phyloP scores from a whole-genome alignment of 192 early-diverging fungal species.

The Rhizoclosmatium sp. region DNA sequence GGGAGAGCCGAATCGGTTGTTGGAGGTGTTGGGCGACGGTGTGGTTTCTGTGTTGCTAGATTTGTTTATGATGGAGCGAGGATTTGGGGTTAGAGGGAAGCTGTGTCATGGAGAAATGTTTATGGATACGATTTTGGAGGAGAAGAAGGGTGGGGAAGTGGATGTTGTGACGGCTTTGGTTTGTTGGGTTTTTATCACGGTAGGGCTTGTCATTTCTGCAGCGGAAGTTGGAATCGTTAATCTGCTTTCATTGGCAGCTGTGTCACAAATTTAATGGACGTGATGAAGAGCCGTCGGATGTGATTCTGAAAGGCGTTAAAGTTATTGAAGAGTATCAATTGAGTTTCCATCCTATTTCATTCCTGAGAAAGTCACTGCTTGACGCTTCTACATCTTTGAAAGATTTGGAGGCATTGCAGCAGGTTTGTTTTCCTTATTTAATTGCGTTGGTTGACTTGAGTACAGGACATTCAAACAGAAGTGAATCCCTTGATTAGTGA shows the following conservation, averaged over 20 bases:
- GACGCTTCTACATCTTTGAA: background rate
- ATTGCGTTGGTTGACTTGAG: background rate
- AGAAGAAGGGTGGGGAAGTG: background rate
- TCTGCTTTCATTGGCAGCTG: background rate
- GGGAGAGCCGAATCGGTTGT: conserved; percentile 4
- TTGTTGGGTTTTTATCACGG: background rate
- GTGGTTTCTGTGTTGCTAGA: conserved; percentile 5
- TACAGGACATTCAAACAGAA: background rate
- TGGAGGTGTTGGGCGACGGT: background rate
- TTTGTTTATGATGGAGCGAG: conserved; percentile 30
- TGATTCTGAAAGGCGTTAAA: background rate
- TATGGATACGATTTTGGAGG: background rate
- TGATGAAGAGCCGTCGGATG: background rate
- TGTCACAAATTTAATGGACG: background rate
- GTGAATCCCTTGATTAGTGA: background rate
- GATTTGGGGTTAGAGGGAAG: conserved; percentile 18
- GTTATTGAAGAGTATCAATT: background rate
- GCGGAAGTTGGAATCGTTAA: background rate
- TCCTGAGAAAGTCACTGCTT: background rate
- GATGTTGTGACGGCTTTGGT: background rate
- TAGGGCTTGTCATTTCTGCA: background rate
- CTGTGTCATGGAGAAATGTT: conserved; percentile 22
- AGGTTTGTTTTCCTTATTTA: background rate
- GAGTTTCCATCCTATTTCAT: conserved; percentile 27
- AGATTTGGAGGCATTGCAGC: background rate